Base-by-base conservation (phyloP, 1,284 basidiomycete genomes). In the Boletus holoroseus region DNA sequence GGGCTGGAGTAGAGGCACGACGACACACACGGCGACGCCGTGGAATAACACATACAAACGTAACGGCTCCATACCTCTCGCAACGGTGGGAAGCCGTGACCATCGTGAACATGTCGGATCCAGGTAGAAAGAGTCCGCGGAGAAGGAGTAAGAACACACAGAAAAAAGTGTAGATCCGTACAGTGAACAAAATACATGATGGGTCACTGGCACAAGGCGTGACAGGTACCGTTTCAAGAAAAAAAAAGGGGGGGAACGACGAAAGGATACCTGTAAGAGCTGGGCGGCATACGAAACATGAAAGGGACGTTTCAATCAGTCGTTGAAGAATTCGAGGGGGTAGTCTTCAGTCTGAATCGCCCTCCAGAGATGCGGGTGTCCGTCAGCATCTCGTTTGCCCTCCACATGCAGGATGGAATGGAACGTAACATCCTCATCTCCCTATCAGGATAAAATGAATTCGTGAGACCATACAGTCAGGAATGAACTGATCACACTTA, bases 331-430 rank as follows among this genome's bases (percentile, higher is more conserved):
- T 54, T 82, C 77, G 50, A 88, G 70, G 8, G 82, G 78, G 11
- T 72, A 77, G 48, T 78, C 75, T 26, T 62, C 59, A 1, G 73
- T 77, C 58, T 87, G 84, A 56, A 88, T 76, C 12, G 84, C 86
- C 50, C 75, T 71, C 76, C 78, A 88, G 32, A 73, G 76, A 18
- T 71, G 76, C 2, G 81, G 77, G 22, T 72, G 76, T 3, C 75
- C 78, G 42, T 80, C 77, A 30, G 62, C 71, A 53, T 81, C 71
- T 38, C 66, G 68, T 52, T 76, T 70, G 43, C 78, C 79, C 63
- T 88, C 85, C 40, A 86, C 7, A 78, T 85, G 62, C 18, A 79
- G 81, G 37, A 88, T 67, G 3, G 85, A 86, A 63, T 89, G 86
- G 67, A 87, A 86, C 20, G 58, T 70, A 44, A 88, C 76, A 52